These are phyloP conservation scores for Lunularia cruciata DNA, from an alignment of 225 moss, liverwort and hornwort genomes.

Conservation along the genomic window DNA sequence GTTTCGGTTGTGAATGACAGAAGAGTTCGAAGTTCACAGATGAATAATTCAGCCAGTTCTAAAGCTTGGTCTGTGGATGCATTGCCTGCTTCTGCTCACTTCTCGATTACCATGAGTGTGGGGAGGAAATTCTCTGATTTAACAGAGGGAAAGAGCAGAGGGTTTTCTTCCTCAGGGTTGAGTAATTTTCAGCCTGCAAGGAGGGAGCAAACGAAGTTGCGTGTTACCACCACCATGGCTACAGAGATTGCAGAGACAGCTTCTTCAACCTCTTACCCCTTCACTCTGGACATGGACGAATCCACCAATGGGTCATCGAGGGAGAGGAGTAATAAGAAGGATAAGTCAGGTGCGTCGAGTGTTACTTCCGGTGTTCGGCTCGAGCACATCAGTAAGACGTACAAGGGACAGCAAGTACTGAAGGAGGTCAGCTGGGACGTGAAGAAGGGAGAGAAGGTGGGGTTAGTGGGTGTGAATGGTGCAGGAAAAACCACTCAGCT, in stretches of 20 bases:
- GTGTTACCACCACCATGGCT: slow-evolving; percentile 35
- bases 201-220: slow-evolving; percentile 2
- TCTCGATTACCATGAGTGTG: neutral
- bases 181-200: neutral
- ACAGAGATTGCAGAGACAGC: slow-evolving; percentile 35
- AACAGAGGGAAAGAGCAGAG: slow-evolving; percentile 14
- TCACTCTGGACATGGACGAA: slow-evolving; percentile 21
- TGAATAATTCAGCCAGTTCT: neutral
- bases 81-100: neutral
- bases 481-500: slow-evolving; percentile 58
- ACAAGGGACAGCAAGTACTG: slow-evolving; percentile 45
- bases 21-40: neutral
- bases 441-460: slow-evolving; percentile 51
- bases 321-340: slow-evolving; percentile 28
- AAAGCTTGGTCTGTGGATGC: neutral
- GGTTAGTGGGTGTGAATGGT: slow-evolving; percentile 55
- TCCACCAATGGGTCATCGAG: slow-evolving; percentile 18
- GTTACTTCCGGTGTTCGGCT: slow-evolving; percentile 46
- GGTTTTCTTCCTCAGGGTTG: slow-evolving; percentile 5
- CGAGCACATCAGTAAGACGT: slow-evolving; percentile 50
- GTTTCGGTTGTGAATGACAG: neutral
- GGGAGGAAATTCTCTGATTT: neutral
- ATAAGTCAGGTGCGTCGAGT: slow-evolving; percentile 41
- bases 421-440: slow-evolving; percentile 55
- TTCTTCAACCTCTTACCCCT: slow-evolving; percentile 27